Base-by-base conservation (phyloP, 2,329 filamentous ascomycete species). In the Malbranchea zuffiana region DNA sequence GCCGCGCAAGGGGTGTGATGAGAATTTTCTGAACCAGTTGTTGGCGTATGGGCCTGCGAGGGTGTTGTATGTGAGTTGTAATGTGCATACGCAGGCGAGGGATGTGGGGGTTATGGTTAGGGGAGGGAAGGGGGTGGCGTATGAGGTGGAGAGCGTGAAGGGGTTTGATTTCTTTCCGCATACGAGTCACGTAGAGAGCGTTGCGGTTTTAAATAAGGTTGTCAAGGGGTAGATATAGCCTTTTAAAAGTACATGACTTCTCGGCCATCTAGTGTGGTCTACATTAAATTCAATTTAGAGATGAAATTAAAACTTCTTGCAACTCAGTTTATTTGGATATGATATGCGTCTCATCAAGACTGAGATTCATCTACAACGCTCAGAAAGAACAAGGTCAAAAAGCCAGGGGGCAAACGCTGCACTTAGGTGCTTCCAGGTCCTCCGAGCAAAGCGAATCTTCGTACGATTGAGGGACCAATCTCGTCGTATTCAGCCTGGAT, bases 101-200 rank as follows among this genome's bases (percentile, higher is more conserved):
- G 90, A 98, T 60, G 78, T 98, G 1, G 90, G 87, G 0, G 75
- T 88, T 43, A 62, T 98, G 51, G 85, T 96, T 1, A 71, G 80
- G 23, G 86, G 87, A 10, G 85, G 87, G 6, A 50, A 52, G 32
- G 47, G 50, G 35, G 61, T 62, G 15, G 63, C 70, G 44, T 98
- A 95, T 61, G 75, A 80, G 58, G 82, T 98, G 55, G 88, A 96
- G 69, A 93, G 82, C 54, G 61, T 98, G 31, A 71, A 81, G 32
- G 90, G 88, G 0, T 96, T 96, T 54, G 90, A 98, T 57, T 96
- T 98, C 61, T 98, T 98, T 62, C 90, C 90, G 8, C 88, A 96
- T 60, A 80, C 75, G 19, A 71, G 74, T 5, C 75, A 80, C 67
- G 75, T 80, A 1, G 75, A 80, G 53, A 72, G 74, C 10, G 71